Evolutionary conservation across 805 yeast genomes (phyloP).

Genomic region (Blastobotrys chiropterorum): DNA sequence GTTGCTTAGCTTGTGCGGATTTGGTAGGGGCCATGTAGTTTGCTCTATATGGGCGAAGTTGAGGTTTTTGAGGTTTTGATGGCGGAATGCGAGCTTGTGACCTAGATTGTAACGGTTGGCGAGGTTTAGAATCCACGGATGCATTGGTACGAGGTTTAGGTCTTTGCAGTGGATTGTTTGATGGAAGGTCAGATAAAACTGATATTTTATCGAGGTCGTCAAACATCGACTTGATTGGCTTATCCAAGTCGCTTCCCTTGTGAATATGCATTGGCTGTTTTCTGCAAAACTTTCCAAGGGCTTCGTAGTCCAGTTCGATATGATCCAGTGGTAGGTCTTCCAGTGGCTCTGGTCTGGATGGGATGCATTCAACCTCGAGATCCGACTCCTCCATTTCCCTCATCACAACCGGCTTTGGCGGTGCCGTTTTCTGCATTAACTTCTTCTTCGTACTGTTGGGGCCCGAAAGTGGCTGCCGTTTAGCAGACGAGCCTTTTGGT

Average conservation of each 20-base stretch:
- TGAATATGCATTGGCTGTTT: neutral
- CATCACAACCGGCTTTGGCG: constrained; percentile 2
- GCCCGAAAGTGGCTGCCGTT: constrained; percentile 9
- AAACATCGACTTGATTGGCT: neutral
- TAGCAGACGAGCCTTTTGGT: constrained; percentile 1
- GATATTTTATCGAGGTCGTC: neutral
- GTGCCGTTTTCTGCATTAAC: neutral
- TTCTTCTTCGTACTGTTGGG: neutral
- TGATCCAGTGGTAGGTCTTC: constrained; percentile 16
- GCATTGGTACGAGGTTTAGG: neutral
- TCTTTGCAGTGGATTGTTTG: neutral
- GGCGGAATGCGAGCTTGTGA: too few species aligned
- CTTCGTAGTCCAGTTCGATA: constrained; percentile 16
- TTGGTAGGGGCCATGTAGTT: constrained; percentile 17
- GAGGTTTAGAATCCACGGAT: too few species aligned
- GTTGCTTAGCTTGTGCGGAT: constrained; percentile 16
- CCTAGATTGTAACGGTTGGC: too few species aligned
- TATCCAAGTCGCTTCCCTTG: neutral
- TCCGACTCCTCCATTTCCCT: constrained; percentile 8
- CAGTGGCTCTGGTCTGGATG: constrained; percentile 10
- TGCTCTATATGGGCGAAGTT: neutral
- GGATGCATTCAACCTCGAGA: constrained; percentile 16
- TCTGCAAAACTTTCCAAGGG: constrained; percentile 1
- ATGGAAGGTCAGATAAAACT: neutral
- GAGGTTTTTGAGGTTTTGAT: neutral